These are phyloP conservation scores for Williopsis jadinii DNA, from an alignment of 1,139 yeast genomes.

Conservation along the genomic window DNA sequence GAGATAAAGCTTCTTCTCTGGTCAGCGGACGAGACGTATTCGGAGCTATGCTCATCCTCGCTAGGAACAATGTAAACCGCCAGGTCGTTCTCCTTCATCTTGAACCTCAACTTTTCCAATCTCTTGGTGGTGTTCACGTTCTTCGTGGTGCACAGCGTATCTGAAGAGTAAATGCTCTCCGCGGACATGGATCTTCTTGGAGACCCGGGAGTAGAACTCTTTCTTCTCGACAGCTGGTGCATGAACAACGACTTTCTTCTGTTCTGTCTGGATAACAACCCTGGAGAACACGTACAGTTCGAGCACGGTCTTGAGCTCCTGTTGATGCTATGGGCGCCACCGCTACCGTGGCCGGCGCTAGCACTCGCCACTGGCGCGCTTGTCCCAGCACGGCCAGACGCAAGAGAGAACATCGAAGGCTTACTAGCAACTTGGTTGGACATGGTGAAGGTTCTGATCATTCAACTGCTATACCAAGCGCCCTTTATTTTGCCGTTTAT, in stretches of 20 bases:
- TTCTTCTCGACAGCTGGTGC: conserved; percentile 30
- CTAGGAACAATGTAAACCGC: conserved; percentile 83
- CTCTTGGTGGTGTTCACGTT: conserved; percentile 52
- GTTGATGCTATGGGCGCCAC: conserved; percentile 7
- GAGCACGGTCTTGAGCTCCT: conserved; percentile 42
- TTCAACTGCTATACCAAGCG: neutral
- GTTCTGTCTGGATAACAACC: conserved; percentile 59
- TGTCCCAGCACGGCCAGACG: conserved; percentile 10
- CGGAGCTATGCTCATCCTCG: conserved; percentile 92
- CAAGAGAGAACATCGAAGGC: conserved; percentile 21
- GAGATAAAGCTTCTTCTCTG: conserved; percentile 81
- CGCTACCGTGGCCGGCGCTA: neutral
- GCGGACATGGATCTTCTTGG: conserved; percentile 22
- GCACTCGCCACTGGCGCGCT: conserved; percentile 7
- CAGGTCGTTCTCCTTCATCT: conserved; percentile 58
- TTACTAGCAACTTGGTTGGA: conserved; percentile 20
- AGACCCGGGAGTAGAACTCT: conserved; percentile 8
- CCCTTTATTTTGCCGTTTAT: no score
- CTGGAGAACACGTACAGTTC: conserved; percentile 80
- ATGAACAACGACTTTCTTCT: conserved; percentile 47
- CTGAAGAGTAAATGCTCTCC: conserved; percentile 31
- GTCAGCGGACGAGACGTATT: conserved; percentile 75
- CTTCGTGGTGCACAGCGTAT: conserved; percentile 30
- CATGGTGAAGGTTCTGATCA: conserved; percentile 12
- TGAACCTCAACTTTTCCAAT: conserved; percentile 53